Evolutionary conservation across 1,284 basidiomycete species (phyloP), one percentile per base, ranked within the genome.

Genomic region (Ustilago loliicola): DNA sequence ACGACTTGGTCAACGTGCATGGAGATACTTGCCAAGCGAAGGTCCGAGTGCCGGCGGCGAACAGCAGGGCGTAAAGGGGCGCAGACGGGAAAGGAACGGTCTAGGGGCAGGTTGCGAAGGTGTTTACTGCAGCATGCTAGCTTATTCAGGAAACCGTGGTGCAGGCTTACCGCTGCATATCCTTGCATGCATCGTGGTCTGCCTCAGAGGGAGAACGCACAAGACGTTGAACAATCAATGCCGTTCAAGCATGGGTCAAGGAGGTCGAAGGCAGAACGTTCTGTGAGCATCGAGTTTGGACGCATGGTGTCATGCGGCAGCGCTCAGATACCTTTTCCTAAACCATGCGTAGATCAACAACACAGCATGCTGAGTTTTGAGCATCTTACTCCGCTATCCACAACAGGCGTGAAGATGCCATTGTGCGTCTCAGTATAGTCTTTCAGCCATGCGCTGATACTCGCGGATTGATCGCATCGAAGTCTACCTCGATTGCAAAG

Each of bases 231-330:
- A 19, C 11, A 40, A 19, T 17, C 13, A 15, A 40, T 19, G 47
- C 27, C n/a, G 47, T n/a, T 25, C 45, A 25, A 48, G 32, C 6
- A 23, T 13, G 21, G 32, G 27, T 32, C 21, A 27, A 38, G 11
- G 45, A 29, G 23, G 25, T 42, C 40, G 27, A 62, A 27, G 51
- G 42, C 60, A 51, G 66, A 68, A 68, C 29, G 60, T 68, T 68
- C 66, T 50, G 50, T 58, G 42, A 62, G 48, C 32, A 25, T 45
- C 42, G 38, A 54, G 4, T 29, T 29, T 50, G 27, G 48, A 17
- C 17, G 48, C 48, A 29, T 50, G 23, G 4, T 29, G 23, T 50
- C 25, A 50, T 50, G 48, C 42, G 42, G 42, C 48, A 50, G 9
- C 23, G 23, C 25, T 50, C n/a, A 8, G 15, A 1, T 19, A 17